phyloP scores from a whole-genome alignment of 768 basidiomycete genomes.

The Lentinula raphanica region DNA sequence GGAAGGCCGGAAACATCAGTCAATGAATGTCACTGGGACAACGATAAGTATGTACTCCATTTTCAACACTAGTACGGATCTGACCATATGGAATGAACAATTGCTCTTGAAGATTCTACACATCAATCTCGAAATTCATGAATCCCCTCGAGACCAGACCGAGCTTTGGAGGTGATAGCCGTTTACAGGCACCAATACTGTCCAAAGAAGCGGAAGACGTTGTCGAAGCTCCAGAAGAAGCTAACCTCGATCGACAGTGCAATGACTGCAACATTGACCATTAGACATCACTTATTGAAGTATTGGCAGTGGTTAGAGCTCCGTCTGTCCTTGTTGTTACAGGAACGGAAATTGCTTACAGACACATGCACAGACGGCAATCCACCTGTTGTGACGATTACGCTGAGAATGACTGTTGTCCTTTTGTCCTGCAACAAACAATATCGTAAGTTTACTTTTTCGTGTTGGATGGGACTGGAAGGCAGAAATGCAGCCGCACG shows the following conservation, averaged over 20 bases:
- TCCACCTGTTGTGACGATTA: not conserved
- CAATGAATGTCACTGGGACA: not conserved
- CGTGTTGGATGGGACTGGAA: not conserved
- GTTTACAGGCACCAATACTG: not conserved
- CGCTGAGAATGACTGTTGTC: not conserved
- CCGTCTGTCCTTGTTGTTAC: slow-evolving; percentile 2
- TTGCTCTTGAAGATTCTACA: not conserved
- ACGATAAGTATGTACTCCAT: not conserved
- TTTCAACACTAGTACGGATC: not conserved
- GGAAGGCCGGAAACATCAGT: not conserved
- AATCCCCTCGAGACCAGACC: not conserved
- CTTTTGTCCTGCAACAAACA: no score
- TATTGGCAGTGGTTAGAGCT: not conserved
- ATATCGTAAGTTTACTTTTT: not conserved
- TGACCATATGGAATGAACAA: not conserved
- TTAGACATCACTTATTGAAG: not conserved
- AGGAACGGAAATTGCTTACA: not conserved
- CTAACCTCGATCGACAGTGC: slow-evolving; percentile 1
- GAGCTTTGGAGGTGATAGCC: not conserved
- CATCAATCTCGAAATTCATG: no score
- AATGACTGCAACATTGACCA: not conserved
- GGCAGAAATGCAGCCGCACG: not conserved
- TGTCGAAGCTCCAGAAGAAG: not conserved
- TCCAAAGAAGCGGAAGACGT: not conserved
- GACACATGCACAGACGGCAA: not conserved